Base-by-base conservation (phyloP, 768 basidiomycete species). In the Pholiota microspora region DNA sequence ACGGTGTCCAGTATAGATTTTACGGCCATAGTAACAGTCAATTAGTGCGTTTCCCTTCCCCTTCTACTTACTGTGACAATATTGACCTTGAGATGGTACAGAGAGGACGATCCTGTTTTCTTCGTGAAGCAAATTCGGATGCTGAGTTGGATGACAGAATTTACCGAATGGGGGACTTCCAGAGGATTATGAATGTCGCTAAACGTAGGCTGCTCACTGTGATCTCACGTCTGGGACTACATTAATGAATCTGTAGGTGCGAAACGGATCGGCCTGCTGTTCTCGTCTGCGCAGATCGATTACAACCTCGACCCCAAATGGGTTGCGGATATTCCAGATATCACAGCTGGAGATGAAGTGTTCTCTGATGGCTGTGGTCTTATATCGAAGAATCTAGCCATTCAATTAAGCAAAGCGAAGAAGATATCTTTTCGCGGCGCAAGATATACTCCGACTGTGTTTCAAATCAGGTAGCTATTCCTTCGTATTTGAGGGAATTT, bases 21-120 rank as follows among this genome's bases (percentile, higher is more conserved):
- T 87, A 85, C 55, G 82, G 83, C 53, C 86, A 88, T 54, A 86
- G 86, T 36, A 86, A 87, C 62, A 87, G 84, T 56, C 86, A 88
- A 58, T 60, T 87, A 63, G 84, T 85, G 56, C 9, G 74, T 67
- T 7, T 16, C 12, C 9, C 9, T 2, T 1, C 10, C 16, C 10
- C 38, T 24, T 9, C 36, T 0, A 4, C 1, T 29, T 48, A 13
- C 2, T 31, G 12, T 12, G 29, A 25, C 18, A 6, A 13, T 15
- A 9, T 23, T 42, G 40, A 42, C 40, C 4, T 3, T 21, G 8
- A 8, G 9, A 16, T 10, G 40, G n/a, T 13, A 24, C 44, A 86
- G 85, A 72, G 85, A 38, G 77, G 81, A 23, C 73, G 84, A 16
- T 85, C 84, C 24, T 88, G 85, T 59, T 87, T 84, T 57, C 69